Conservation (phyloP, 495 filamentous ascomycete species). For the Parathielavia hyrcaniae region DNA sequence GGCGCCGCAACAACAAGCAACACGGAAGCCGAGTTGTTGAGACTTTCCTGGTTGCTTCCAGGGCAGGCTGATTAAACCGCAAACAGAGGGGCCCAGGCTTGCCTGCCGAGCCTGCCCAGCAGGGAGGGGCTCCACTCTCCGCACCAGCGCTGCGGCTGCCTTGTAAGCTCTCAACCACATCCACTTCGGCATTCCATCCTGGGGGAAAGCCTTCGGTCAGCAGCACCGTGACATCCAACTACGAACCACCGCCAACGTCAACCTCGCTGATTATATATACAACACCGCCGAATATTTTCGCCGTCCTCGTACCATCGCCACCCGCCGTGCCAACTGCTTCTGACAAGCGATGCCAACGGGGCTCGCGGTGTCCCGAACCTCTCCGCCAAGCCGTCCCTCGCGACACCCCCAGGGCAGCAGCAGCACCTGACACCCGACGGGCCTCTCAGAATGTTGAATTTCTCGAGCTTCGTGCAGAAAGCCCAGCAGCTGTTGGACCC, state of each 20-base stretch:
- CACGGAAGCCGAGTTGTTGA: no score
- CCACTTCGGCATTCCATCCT: not conserved
- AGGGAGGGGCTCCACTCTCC: not conserved
- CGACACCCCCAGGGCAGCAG: conserved; percentile 4
- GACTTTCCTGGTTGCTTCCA: no score
- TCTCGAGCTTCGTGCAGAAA: conserved; percentile 87
- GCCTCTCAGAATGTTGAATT: conserved; percentile 46
- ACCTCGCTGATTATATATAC: not conserved
- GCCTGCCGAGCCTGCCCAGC: no score
- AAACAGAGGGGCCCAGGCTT: no score
- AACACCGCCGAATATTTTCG: not conserved
- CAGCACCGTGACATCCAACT: not conserved
- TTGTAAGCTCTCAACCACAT: not conserved
- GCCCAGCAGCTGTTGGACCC: conserved; percentile 86
- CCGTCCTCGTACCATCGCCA: not conserved
- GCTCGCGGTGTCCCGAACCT: not conserved
- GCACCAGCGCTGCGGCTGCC: not conserved
- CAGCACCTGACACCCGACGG: conserved; percentile 9
- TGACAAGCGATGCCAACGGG: conserved; percentile 4
- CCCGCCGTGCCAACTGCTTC: not conserved
- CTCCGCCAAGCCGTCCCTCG: not conserved
- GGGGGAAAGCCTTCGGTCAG: not conserved
- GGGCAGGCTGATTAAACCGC: no score
- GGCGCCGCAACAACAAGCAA: no score
- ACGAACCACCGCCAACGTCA: not conserved